Evolutionary conservation across 106 monocot species (phyloP).

Genomic region (Platanthera zijinensis): DNA sequence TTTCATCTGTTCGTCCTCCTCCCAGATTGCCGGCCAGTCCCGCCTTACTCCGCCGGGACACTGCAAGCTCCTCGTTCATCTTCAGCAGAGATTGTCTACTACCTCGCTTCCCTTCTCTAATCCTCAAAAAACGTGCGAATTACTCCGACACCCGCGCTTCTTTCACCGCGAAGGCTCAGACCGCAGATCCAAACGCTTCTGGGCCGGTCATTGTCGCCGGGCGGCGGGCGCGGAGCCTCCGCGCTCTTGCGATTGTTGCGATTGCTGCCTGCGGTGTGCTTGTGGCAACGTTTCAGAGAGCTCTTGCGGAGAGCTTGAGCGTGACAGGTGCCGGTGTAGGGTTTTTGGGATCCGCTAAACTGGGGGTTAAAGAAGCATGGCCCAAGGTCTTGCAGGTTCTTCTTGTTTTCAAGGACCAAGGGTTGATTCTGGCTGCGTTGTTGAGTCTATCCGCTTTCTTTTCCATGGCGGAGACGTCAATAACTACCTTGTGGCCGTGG

Average conservation of each 20-base stretch:
- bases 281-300: slow-evolving; percentile 18
- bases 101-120: not conserved
- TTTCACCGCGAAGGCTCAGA: not conserved
- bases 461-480: slow-evolving; percentile 92
- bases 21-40: not conserved
- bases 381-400: slow-evolving; percentile 54
- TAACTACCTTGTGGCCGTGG: slow-evolving; percentile 94
- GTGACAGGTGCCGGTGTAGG: not conserved
- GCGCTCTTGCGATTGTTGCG: slow-evolving; percentile 1
- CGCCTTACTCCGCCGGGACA: not conserved
- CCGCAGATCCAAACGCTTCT: not conserved
- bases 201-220: not conserved
- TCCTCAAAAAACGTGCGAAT: not conserved
- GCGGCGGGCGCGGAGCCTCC: not conserved
- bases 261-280: slow-evolving; percentile 20
- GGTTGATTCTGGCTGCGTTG: slow-evolving; percentile 53
- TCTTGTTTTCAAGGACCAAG: slow-evolving; percentile 54
- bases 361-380: slow-evolving; percentile 18
- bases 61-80: not conserved
- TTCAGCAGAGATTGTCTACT: not conserved
- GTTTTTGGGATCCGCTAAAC: slow-evolving; percentile 4
- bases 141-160: not conserved
- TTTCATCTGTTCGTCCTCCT: not conserved
- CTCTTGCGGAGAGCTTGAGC: slow-evolving; percentile 24
- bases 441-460: slow-evolving; percentile 87